Base-by-base conservation (phyloP, 768 basidiomycete species). In the Naganishia onofrii region DNA sequence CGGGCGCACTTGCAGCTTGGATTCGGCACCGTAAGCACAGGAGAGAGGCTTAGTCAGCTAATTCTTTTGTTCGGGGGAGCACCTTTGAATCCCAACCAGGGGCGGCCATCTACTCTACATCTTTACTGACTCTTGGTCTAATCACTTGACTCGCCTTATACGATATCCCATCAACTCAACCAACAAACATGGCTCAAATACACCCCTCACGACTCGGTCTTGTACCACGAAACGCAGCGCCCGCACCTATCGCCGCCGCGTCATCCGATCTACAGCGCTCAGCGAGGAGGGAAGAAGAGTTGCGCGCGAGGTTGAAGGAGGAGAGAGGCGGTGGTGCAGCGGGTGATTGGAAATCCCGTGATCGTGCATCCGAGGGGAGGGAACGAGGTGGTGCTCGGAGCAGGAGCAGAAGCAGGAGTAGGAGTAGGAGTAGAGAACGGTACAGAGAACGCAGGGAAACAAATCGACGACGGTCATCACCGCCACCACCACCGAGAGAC, bases 231-330 rank as follows among this genome's bases (percentile, higher is more conserved):
- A 23, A 23, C 12, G 42, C 38, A 4, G 38, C 38, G 12, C 15
- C 38, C 1, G 36, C 36, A 42, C 42, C 42, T 17, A 42, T 42
- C 42, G 42, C 42, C 9, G 42, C 42, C 42, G 42, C 42, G 2
- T 42, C 42, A 42, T 42, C 42, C 8, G 34, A 32, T 19, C 29
- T 58, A 9, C 32, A 58, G 21, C 42, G 36, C n/a, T 26, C 38
- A 15, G 60, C 60, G 23, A 38, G 60, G 23, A 10, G 28, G 38
- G 60, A 63, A 17, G 60, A 63, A 17, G 60, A 44, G 23, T 34
- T 44, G 23, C 60, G 60, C n/a, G 60, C 38, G 38, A n/a, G 60
- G 60, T 17, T 44, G 19, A 63, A 63, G 38, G 60, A 63, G 21
- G 48, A 51, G n/a, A 51, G 48, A 63, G 36, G 38, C 28, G 38